Conservation (phyloP, 2,329 filamentous ascomycete genomes). For the Neonectria hederae region DNA sequence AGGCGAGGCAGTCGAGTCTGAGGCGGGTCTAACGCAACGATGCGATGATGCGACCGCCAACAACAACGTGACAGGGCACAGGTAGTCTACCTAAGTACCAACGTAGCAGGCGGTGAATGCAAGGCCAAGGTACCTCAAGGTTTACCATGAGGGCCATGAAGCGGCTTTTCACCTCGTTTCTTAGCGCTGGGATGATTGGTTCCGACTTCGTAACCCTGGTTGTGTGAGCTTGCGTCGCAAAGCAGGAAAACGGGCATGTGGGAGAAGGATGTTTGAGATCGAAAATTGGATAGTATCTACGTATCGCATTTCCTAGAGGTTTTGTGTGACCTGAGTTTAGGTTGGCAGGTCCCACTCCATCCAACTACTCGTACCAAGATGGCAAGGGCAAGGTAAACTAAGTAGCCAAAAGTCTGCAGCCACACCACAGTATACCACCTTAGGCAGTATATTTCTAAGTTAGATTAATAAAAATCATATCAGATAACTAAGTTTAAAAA, state of each 20-base stretch:
- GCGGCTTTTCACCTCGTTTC: slow-evolving; percentile 1
- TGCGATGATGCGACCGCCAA: neutral
- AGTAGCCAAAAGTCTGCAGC: too few relatives aligned
- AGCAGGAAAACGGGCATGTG: neutral
- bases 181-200: neutral
- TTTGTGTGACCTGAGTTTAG: neutral
- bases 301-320: neutral
- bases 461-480: too few relatives aligned
- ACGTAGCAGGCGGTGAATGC: slow-evolving; percentile 11
- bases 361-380: too few relatives aligned
- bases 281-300: too few relatives aligned
- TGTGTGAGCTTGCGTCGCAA: neutral
- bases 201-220: neutral
- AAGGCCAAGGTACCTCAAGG: neutral
- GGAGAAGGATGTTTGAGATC: neutral
- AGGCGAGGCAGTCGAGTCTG: slow-evolving; percentile 12
- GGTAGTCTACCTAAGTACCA: neutral
- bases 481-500: too few relatives aligned
- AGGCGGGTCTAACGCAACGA: slow-evolving; percentile 1
- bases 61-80: neutral
- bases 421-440: too few relatives aligned
- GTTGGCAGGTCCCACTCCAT: neutral
- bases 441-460: too few relatives aligned
- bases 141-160: neutral
- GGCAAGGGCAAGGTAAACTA: too few relatives aligned